Base-by-base conservation (phyloP, 192 early-diverging fungal species). In the Obelidium mucronatum region DNA sequence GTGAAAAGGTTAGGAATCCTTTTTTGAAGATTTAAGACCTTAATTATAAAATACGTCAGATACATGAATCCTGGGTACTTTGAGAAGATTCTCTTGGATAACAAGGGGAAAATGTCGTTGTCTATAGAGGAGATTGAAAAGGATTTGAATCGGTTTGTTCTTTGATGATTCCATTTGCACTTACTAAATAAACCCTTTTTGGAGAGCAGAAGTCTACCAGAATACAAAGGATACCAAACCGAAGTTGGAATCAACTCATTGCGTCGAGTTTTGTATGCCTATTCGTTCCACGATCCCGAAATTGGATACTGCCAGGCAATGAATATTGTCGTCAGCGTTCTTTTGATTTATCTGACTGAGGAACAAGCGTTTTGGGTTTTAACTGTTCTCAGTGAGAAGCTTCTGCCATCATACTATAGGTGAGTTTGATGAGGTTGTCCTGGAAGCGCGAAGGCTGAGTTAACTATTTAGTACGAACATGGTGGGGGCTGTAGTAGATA, bases 281-380 rank as follows among this genome's bases (percentile, higher is more conserved):
- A 79, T 52, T 89, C 88, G 36, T 89, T 79, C 65, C 85, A 88
- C 65, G 83, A 90, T 39, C 89, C 84, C 15, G 95, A 97, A 79
- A 90, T 99, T 26, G 98, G 98, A n/a, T 99, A 99, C 82, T 99
- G 98, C 81, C 98, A 99, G 80, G 97, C 98, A 2, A 99, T 99
- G 98, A 99, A 99, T 81, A 96, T 99, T 85, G 93, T 99, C 0
- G 94, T 95, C 52, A 95, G 93, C 34, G 93, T 96, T 0, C 84
- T 99, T 74, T 83, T 99, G 54, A 95, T 99, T 34, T 98, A 93
- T 74, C 89, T 95, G 84, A 93, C 90, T 2, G 98, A 99, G 78
- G 97, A 99, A 85, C 97, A 99, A 78, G 94, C 95, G 22, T 99
- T 99, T 77, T 99, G 96, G 94, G 91, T 93, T 8, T 80, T 99